These are phyloP conservation scores for Camellia sinensis DNA, from an alignment of 148 eudicot genomes.

Conservation along the genomic window DNA sequence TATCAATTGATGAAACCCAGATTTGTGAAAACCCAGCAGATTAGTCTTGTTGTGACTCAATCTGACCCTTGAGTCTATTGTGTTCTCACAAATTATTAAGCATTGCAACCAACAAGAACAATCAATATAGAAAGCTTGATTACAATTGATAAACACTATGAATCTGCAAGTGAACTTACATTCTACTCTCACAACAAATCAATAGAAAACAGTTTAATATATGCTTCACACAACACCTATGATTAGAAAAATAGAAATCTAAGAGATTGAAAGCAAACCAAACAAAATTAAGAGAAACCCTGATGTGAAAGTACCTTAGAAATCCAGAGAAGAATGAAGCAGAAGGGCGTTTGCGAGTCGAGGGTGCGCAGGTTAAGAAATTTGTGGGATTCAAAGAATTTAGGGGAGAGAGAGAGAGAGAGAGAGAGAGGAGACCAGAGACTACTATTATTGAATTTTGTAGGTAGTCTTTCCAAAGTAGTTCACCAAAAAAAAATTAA, in stretches of 20 bases:
- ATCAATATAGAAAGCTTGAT: not conserved
- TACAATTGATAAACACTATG: not conserved
- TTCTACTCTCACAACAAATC: not conserved
- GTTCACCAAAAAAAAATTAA: no score
- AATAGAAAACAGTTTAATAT: not conserved
- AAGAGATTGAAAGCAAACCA: not conserved
- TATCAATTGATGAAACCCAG: no score
- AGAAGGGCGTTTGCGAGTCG: not conserved
- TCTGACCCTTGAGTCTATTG: not conserved
- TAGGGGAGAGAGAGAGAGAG: not conserved
- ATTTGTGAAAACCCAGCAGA: no score
- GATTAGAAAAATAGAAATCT: not conserved
- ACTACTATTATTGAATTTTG: not conserved
- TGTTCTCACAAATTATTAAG: not conserved
- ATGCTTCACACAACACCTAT: not conserved
- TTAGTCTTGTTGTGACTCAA: not conserved
- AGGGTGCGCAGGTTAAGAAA: not conserved
- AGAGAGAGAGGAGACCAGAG: not conserved
- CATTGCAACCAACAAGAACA: not conserved
- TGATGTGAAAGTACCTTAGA: not conserved
- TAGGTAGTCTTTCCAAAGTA: not conserved
- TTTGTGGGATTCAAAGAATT: not conserved
- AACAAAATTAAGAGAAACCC: not conserved
- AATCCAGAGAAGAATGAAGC: not conserved
- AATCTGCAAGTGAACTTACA: not conserved